Evolutionary conservation across 2,329 filamentous ascomycete genomes (phyloP).

Genomic region (Delphinella strobiligena): DNA sequence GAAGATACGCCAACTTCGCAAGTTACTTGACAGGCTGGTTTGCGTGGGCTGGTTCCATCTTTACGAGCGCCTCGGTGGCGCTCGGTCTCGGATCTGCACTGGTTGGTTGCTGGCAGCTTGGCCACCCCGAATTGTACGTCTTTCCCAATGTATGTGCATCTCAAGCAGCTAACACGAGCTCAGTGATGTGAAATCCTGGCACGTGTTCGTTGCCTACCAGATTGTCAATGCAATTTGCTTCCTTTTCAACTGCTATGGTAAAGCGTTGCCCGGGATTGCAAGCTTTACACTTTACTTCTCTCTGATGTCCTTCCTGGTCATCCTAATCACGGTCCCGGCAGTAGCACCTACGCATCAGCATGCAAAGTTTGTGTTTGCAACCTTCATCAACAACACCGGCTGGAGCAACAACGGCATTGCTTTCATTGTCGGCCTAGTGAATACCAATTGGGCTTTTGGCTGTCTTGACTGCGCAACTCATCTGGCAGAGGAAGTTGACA

Average conservation of each 20-base stretch:
- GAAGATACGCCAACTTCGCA: conserved; percentile 31
- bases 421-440: conserved; percentile 41
- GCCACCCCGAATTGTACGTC: conserved; percentile 40
- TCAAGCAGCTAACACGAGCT: no score
- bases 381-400: conserved; percentile 40
- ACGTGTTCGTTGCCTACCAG: conserved; percentile 31
- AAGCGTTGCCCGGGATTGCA: conserved; percentile 22
- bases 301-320: conserved; percentile 35
- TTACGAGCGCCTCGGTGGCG: conserved; percentile 41
- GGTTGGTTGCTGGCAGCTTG: conserved; percentile 41
- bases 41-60: conserved; percentile 42
- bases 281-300: conserved; percentile 37
- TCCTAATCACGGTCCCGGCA: conserved; percentile 36
- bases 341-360: conserved; percentile 30
- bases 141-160: background rate
- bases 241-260: conserved; percentile 27
- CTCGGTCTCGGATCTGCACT: conserved; percentile 35
- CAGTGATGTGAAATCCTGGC: conserved; percentile 24
- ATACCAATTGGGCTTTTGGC: conserved; percentile 39
- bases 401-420: conserved; percentile 36
- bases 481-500: conserved; percentile 38
- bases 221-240: conserved; percentile 36
- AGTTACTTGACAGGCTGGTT: conserved; percentile 40
- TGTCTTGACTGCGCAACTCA: conserved; percentile 40
- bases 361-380: conserved; percentile 39